Conservation (phyloP, 2,329 filamentous ascomycete species). For the Phialophora verrucosa region DNA sequence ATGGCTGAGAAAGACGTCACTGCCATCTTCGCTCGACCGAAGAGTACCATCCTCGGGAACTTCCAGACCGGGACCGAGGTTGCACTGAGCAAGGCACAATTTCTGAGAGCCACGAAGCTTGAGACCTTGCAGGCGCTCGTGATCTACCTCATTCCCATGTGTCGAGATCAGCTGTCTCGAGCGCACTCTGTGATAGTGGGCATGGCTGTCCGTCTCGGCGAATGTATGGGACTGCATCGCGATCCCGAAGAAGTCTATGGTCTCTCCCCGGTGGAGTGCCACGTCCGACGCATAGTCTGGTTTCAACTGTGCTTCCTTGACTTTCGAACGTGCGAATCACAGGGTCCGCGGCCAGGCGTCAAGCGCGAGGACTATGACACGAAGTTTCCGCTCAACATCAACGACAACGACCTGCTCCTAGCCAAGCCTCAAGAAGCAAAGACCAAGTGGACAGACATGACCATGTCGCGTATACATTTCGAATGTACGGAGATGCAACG, state of each 20-base stretch:
- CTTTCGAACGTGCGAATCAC: slow-evolving; percentile 74
- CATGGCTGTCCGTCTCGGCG: slow-evolving; percentile 73
- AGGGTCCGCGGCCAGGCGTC: slow-evolving; percentile 73
- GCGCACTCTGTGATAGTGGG: slow-evolving; percentile 75
- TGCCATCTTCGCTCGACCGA: slow-evolving; percentile 62
- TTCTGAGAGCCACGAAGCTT: slow-evolving; percentile 72
- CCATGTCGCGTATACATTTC: slow-evolving; percentile 70
- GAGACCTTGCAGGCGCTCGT: slow-evolving; percentile 78
- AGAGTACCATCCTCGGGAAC: slow-evolving; percentile 64
- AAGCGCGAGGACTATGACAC: slow-evolving; percentile 78
- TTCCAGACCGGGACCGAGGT: slow-evolving; percentile 71
- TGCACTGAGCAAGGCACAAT: slow-evolving; percentile 71
- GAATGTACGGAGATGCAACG: slow-evolving; percentile 76
- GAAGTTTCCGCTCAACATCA: slow-evolving; percentile 71
- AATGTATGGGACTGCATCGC: slow-evolving; percentile 77
- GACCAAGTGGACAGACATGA: slow-evolving; percentile 69
- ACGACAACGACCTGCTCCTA: slow-evolving; percentile 65
- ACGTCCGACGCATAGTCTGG: slow-evolving; percentile 75
- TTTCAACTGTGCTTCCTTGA: slow-evolving; percentile 79
- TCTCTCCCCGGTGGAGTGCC: slow-evolving; percentile 70
- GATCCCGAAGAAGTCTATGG: slow-evolving; percentile 69
- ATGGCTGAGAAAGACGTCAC: slow-evolving; percentile 62
- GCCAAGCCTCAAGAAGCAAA: slow-evolving; percentile 53
- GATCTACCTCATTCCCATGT: slow-evolving; percentile 71
- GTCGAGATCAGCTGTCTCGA: slow-evolving; percentile 72